These are phyloP conservation scores for Spergularia marina DNA, from an alignment of 148 eudicot species.

Conservation along the genomic window DNA sequence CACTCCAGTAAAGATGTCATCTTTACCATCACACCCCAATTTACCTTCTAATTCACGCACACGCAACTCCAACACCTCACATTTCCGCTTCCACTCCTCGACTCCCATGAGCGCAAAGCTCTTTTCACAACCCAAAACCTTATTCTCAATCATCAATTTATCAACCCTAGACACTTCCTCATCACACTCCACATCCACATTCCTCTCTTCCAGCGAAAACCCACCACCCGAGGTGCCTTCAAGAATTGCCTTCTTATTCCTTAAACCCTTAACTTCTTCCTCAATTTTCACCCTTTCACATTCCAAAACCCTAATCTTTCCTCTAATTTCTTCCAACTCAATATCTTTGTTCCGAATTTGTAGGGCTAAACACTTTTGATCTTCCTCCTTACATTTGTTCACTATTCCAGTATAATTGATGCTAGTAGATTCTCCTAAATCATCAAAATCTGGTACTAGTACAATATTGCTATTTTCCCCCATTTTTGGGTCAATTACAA, in stretches of 20 bases:
- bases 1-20: background rate
- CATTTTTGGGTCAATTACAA: background rate
- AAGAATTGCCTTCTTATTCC: slow-evolving; percentile 22
- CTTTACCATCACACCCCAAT: background rate
- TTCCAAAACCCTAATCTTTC: slow-evolving; percentile 35
- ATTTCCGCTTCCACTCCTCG: slow-evolving; percentile 47
- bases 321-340: slow-evolving; percentile 28
- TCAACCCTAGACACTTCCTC: slow-evolving; percentile 31
- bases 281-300: slow-evolving; percentile 30
- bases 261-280: slow-evolving; percentile 39
- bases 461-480: background rate
- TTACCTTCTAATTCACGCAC: slow-evolving; percentile 35
- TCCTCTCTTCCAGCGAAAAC: slow-evolving; percentile 10
- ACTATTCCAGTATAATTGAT: slow-evolving; percentile 24
- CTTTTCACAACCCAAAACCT: slow-evolving; percentile 57
- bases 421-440: background rate
- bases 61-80: slow-evolving; percentile 40
- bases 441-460: background rate
- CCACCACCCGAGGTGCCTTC: slow-evolving; percentile 4
- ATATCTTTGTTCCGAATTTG: slow-evolving; percentile 21
- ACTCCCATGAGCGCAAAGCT: slow-evolving; percentile 34
- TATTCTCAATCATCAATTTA: slow-evolving; percentile 54
- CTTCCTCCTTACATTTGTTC: slow-evolving; percentile 21
- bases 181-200: slow-evolving; percentile 20
- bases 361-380: slow-evolving; percentile 5